These are phyloP conservation scores for Colletotrichum lentis DNA, from an alignment of 2,329 filamentous ascomycete genomes.

Conservation along the genomic window DNA sequence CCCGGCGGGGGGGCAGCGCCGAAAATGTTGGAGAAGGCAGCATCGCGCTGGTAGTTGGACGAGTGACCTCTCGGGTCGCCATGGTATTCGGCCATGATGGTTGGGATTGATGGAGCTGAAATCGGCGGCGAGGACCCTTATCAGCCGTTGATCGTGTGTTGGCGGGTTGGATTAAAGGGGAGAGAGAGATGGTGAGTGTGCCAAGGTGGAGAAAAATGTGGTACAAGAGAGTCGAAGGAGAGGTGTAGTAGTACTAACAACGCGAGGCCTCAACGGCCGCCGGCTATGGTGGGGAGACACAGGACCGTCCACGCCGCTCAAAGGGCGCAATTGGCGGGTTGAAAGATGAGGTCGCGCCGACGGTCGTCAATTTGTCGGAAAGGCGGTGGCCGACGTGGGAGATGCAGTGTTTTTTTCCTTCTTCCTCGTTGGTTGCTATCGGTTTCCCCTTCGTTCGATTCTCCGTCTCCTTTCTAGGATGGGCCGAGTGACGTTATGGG, in stretches of 20 bases:
- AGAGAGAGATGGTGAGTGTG: constrained; percentile 37
- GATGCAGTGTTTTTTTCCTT: constrained; percentile 17
- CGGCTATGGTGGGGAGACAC: constrained; percentile 37
- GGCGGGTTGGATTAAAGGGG: constrained; percentile 32
- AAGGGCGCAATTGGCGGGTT: constrained; percentile 22
- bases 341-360: constrained; percentile 8
- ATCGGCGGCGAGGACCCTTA: constrained; percentile 18
- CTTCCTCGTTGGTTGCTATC: constrained; percentile 22
- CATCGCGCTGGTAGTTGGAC: constrained; percentile 80
- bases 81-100: constrained; percentile 66
- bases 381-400: constrained; percentile 19
- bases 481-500: constrained; percentile 36
- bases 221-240: constrained; percentile 29
- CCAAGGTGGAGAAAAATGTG: constrained; percentile 39
- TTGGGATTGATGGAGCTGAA: constrained; percentile 47
- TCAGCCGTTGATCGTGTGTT: constrained; percentile 31
- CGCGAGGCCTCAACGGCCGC: constrained; percentile 41
- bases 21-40: constrained; percentile 96
- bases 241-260: constrained; percentile 36
- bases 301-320: constrained; percentile 22
- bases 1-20: constrained; percentile 85
- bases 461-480: constrained; percentile 34
- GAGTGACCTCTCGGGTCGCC: constrained; percentile 61
- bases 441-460: constrained; percentile 37
- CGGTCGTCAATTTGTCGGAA: constrained; percentile 2